Percentiles rank a stretch among this genome's conserved stretches.
Conservation (phyloP, 208 protist genomes). For the Crithidia sp. region DNA sequence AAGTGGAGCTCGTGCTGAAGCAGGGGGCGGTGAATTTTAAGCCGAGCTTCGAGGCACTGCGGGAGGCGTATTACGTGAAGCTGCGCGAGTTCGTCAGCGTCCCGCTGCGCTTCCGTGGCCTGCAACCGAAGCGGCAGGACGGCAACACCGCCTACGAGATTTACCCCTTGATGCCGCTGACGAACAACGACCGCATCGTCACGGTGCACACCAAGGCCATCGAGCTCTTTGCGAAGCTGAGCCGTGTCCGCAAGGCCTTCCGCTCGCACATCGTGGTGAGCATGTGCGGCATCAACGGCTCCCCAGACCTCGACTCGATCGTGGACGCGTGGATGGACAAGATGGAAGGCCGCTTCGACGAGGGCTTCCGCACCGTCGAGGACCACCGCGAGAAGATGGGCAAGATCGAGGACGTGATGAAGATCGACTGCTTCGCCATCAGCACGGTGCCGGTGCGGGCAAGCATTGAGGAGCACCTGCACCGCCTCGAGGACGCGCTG, state of each 20-base stretch:
- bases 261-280: conserved; percentile 86
- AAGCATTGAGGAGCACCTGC: conserved; percentile 93
- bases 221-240: conserved; percentile 93
- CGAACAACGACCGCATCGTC: conserved; percentile 85
- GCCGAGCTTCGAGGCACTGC: conserved; percentile 94
- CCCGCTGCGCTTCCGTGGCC: conserved; percentile 92
- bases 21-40: conserved; percentile 92
- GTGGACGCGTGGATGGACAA: conserved; percentile 78
- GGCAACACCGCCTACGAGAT: conserved; percentile 76
- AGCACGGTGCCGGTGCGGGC: conserved; percentile 92
- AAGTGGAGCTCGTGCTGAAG: conserved; percentile 94
- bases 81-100: conserved; percentile 95
- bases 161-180: conserved; percentile 89
- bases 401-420: conserved; percentile 89
- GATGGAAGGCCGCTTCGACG: conserved; percentile 66
- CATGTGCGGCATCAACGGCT: conserved; percentile 87
- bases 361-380: conserved; percentile 91
- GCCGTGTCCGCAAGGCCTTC: conserved; percentile 87
- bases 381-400: conserved; percentile 82
- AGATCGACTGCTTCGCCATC: conserved; percentile 94
- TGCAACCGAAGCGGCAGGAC: conserved; percentile 83
- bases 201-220: conserved; percentile 93
- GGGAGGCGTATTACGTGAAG: conserved; percentile 95
- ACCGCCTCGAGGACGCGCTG: conserved; percentile 89
- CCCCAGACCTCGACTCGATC: conserved; percentile 90